These are phyloP conservation scores for Claviceps purpurea DNA, from an alignment of 2,329 filamentous ascomycete species.

Conservation along the genomic window DNA sequence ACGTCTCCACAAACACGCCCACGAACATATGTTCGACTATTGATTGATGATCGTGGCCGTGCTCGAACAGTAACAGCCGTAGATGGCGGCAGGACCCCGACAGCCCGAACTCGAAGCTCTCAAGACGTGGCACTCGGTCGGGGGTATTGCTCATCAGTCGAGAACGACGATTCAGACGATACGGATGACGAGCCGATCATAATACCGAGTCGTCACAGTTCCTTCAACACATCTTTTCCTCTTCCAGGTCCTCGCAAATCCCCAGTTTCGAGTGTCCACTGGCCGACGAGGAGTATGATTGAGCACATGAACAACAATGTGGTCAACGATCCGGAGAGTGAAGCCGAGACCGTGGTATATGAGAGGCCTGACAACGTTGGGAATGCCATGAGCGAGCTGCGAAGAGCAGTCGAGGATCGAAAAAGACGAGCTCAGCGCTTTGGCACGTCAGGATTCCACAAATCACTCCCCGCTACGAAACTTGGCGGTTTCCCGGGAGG, in stretches of 20 bases:
- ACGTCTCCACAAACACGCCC: conserved; percentile 27
- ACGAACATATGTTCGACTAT: conserved; percentile 47
- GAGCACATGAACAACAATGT: conserved; percentile 33
- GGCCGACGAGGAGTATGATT: conserved; percentile 33
- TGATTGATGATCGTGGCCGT: conserved; percentile 47
- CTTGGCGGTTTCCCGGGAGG: conserved; percentile 20
- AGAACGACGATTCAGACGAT: conserved; percentile 41
- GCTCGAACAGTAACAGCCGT: conserved; percentile 41
- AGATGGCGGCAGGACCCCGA: conserved; percentile 18
- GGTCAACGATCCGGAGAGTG: conserved; percentile 36
- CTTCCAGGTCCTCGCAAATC: conserved; percentile 40
- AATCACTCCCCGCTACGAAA: conserved; percentile 21
- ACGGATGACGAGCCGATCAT: conserved; percentile 53
- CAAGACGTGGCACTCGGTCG: conserved; percentile 17
- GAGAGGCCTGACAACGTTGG: conserved; percentile 30
- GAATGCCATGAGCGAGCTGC: conserved; percentile 47
- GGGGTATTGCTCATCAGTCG: conserved; percentile 31
- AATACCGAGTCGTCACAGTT: conserved; percentile 44
- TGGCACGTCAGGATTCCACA: conserved; percentile 18
- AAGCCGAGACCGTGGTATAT: conserved; percentile 44
- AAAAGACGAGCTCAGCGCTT: conserved; percentile 27
- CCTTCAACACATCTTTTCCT: conserved; percentile 41
- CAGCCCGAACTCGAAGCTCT: conserved; percentile 17
- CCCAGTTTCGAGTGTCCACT: conserved; percentile 33
- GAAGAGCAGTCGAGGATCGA: conserved; percentile 41